Percentiles rank a stretch among this genome's conserved stretches.
phyloP scores from a whole-genome alignment of 805 yeast genomes.

The Metschnikowia santaceciliae region DNA sequence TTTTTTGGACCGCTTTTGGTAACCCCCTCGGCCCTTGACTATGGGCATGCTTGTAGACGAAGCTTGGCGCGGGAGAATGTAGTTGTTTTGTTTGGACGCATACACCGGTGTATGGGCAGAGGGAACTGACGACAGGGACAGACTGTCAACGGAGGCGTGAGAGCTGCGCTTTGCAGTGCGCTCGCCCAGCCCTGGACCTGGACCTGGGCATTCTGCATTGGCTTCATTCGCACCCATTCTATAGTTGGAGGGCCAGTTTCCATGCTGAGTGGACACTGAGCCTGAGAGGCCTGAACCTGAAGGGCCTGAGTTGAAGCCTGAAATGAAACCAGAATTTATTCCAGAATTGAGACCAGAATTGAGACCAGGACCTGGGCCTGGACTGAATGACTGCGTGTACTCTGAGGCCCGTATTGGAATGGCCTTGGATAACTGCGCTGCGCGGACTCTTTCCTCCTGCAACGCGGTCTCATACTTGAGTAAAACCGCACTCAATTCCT shows the following conservation, averaged over 20 bases:
- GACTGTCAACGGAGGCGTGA: constrained; percentile 4
- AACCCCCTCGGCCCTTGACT: constrained; percentile 42
- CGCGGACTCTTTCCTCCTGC: constrained; percentile 34
- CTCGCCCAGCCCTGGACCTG: neutral
- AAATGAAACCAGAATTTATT: too few relatives aligned
- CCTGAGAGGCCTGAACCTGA: too few relatives aligned
- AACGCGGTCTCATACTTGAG: constrained; percentile 32
- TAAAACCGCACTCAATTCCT: constrained; percentile 28
- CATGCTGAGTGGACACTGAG: neutral
- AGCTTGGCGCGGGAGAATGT: constrained; percentile 2
- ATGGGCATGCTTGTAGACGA: constrained; percentile 22
- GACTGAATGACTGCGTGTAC: too few relatives aligned
- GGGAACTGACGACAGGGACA: constrained; percentile 3
- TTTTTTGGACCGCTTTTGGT: constrained; percentile 40
- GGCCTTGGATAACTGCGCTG: constrained; percentile 33
- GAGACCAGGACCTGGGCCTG: too few relatives aligned
- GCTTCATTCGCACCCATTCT: neutral
- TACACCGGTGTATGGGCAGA: neutral
- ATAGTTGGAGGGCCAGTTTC: neutral
- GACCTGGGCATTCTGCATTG: neutral
- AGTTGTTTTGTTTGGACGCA: neutral
- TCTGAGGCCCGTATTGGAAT: constrained; percentile 30
- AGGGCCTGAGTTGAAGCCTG: too few relatives aligned
- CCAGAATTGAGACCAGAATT: too few relatives aligned
- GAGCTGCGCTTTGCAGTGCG: constrained; percentile 1